Base-by-base conservation (phyloP, 2,329 filamentous ascomycete genomes). In the Zymoseptoria brevis region DNA sequence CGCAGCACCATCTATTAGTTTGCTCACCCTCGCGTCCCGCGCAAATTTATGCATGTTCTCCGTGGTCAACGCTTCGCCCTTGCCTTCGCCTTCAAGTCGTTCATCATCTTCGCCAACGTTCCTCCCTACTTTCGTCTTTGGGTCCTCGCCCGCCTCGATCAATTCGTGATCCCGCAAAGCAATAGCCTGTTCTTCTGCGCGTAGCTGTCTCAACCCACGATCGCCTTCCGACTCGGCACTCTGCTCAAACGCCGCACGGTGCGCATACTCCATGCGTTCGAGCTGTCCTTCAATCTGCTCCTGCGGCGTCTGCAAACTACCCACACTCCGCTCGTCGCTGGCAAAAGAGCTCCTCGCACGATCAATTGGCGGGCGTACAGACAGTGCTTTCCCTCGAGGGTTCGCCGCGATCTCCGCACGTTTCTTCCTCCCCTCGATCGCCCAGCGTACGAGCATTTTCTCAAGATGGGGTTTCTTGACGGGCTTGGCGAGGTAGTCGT, bases 371-470 rank as follows among this genome's bases (percentile, higher is more conserved):
- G 68, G 71, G 21, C 68, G 63, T 6, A 52, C 53, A 5, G 41
- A 19, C 24, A 53, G 26, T 29, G n/a, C 29, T 19, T 48, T 50
- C 5, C 22, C 22, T n/a, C 19, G 56, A 0, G 62, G 62, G 41
- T 65, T 66, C n/a, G 60, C 62, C 7, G 53, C 53, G 2, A 68
- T 54, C 30, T 66, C 66, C 1, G 66, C 66, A 2, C 71, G 65
- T 54, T 72, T 74, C 24, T 64, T 65, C 48, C 68, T 71, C 58
- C 77, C 73, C 68, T 80, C 71, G 52, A 80, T 67, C 67, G 80
- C 82, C 87, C 87, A 90, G 57, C 87, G 83, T 21, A 89, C 76
- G 48, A 90, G 78, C 85, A 88, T 90, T 66, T 78, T 82, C 71
- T 90, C 87, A 7, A 90, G 74, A 4, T 84, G 80, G 55, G 81